Conservation (phyloP, 2,329 filamentous ascomycete species). For the Chaetomium sp. region DNA sequence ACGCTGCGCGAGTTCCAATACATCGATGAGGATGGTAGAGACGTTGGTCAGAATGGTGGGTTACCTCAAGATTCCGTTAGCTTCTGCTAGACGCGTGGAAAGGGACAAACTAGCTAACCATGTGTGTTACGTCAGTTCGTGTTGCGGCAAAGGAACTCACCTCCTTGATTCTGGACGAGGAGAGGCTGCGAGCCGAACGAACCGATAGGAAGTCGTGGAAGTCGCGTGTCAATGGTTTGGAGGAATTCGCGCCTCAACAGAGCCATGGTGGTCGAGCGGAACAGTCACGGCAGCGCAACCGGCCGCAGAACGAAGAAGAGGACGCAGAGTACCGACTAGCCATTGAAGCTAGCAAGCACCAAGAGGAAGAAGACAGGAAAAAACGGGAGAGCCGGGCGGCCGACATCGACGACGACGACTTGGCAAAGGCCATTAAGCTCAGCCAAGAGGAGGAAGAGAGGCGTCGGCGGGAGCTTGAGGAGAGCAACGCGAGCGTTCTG, state of each 20-base stretch:
- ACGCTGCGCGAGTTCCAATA: constrained; percentile 96
- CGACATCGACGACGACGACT: constrained; percentile 70
- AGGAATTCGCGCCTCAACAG: constrained; percentile 60
- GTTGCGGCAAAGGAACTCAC: constrained; percentile 95
- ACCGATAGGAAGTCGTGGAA: constrained; percentile 94
- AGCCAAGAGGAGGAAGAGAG: constrained; percentile 93
- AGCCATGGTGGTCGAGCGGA: constrained; percentile 34
- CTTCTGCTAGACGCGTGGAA: background rate
- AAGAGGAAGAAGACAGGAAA: constrained; percentile 82
- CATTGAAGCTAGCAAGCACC: constrained; percentile 88
- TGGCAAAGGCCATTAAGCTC: constrained; percentile 89
- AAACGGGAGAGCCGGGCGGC: constrained; percentile 60
- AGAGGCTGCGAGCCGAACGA: constrained; percentile 81
- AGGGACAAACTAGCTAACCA: constrained; percentile 5
- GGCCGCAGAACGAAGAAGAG: constrained; percentile 62
- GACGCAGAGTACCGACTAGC: constrained; percentile 87
- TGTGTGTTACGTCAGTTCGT: constrained; percentile 58
- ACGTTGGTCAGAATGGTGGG: constrained; percentile 94
- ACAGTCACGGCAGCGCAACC: constrained; percentile 43
- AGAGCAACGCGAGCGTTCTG: constrained; percentile 75
- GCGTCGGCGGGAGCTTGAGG: constrained; percentile 77
- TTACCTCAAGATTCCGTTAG: background rate
- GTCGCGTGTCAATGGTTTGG: constrained; percentile 86
- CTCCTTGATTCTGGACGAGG: constrained; percentile 85
- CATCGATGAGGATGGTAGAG: constrained; percentile 87